Evolutionary conservation across 192 early-diverging fungal species (phyloP), one percentile per base, ranked within the genome.

Genomic region (Coemansia erecta): DNA sequence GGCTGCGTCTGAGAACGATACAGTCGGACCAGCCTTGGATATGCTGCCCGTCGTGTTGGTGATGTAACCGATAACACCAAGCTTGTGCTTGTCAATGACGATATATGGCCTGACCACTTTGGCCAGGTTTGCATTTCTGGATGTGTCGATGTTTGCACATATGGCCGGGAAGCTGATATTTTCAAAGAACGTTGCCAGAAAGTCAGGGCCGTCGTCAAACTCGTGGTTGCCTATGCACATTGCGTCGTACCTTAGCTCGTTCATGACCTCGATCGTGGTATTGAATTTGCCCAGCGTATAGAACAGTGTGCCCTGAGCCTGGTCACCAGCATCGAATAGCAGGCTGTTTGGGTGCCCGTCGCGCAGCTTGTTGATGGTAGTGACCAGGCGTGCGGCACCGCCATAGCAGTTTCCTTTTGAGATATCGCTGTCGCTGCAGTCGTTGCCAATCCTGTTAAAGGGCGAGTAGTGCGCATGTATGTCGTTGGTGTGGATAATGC

Each of bases 281-380:
- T 70, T 70, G 70, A 82, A 53, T 58, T 81, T 50, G 61, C 62
- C 59, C 58, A 76, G n/a, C 72, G 81, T 88, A 68, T 85, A 90
- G 65, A 92, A 89, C 40, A 88, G 70, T 12, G 84, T 89, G 41
- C 90, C 77, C 48, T 71, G 69, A 22, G 70, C 63, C 58, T 88
- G 77, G 66, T 91, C 88, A 12, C 87, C 87, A 13, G 83, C 87
- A 67, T 91, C 88, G 39, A 92, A 60, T 2, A 92, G 77, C 40
- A 88, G 64, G 3, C 72, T 66, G 56, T 87, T 65, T 26, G 81
- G 57, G 64, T 65, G 81, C 14, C 74, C 64, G 24, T 61, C 63
- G 15, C 88, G 75, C 41, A 87, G 66, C 23, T 73, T 40, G 21
- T 86, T 73, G 55, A 88, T 80, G 0, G 83, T 63, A 18, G 81